A percentile compares a stretch with the other conserved stretches of the same genome.
Evolutionary conservation across 2,329 filamentous ascomycete species (phyloP).

Genomic region (Neofusicoccum ribis): DNA sequence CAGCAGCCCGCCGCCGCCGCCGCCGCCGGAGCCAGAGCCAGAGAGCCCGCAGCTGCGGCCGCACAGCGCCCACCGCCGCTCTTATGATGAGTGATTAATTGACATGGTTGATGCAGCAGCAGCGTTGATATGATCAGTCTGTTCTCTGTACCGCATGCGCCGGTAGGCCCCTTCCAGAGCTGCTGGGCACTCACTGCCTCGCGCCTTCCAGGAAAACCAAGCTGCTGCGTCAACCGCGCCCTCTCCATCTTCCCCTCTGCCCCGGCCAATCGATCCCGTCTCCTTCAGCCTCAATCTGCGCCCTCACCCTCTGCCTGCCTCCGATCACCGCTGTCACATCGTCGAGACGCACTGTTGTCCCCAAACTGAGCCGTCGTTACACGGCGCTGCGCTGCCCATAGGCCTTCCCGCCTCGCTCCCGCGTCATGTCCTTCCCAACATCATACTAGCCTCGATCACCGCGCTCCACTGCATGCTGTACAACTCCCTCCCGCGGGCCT

Average conservation of each 20-base stretch:
- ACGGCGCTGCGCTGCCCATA: slow-evolving; percentile 26
- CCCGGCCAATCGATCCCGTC: slow-evolving; percentile 5
- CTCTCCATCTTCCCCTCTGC: not conserved
- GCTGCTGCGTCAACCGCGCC: slow-evolving; percentile 6
- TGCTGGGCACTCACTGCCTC: slow-evolving; percentile 10
- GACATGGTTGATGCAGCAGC: slow-evolving; percentile 12
- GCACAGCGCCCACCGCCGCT: not conserved
- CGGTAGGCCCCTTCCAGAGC: not conserved
- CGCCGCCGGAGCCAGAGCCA: not conserved
- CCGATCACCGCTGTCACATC: slow-evolving; percentile 14
- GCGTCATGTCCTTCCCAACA: slow-evolving; percentile 22
- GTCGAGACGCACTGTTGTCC: not conserved
- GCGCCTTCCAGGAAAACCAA: slow-evolving; percentile 11
- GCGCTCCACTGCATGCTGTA: slow-evolving; percentile 28
- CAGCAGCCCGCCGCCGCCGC: not conserved
- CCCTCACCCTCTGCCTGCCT: slow-evolving; percentile 10
- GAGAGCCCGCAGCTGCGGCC: not conserved
- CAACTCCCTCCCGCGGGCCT: slow-evolving; percentile 23
- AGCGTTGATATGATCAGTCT: slow-evolving; percentile 10
- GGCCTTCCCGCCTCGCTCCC: slow-evolving; percentile 24
- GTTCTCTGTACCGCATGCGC: slow-evolving; percentile 10
- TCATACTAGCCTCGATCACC: slow-evolving; percentile 10
- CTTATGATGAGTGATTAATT: slow-evolving; percentile 13
- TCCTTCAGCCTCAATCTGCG: slow-evolving; percentile 12
- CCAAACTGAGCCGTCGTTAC: slow-evolving; percentile 24